phyloP scores from a whole-genome alignment of 2,329 filamentous ascomycete genomes.

The Neonectria faginata region DNA sequence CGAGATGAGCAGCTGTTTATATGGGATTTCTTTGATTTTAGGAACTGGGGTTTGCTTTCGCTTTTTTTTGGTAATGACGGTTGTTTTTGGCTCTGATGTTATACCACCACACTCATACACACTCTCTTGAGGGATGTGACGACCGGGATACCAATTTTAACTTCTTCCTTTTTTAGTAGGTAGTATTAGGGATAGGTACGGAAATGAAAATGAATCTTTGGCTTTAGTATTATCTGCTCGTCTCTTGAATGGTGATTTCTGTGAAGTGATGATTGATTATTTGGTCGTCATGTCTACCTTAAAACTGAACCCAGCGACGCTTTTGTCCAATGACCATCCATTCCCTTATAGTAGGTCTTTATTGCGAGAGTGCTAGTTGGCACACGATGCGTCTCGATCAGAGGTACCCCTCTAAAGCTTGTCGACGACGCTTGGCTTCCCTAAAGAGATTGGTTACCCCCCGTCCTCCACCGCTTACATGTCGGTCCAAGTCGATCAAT shows the following conservation, averaged over 20 bases:
- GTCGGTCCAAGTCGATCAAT: too few relatives aligned
- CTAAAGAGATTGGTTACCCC: too few relatives aligned
- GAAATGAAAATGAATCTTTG: constrained; percentile 27
- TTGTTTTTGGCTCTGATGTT: constrained; percentile 9
- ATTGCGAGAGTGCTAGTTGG: too few relatives aligned
- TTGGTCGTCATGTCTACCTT: background rate
- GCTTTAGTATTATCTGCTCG: constrained; percentile 8
- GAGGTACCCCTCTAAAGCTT: too few relatives aligned
- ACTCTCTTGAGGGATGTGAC: constrained; percentile 32
- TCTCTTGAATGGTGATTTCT: background rate
- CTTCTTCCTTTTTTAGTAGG: constrained; percentile 26
- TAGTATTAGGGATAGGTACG: constrained; percentile 26
- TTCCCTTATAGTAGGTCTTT: background rate
- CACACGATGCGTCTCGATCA: too few relatives aligned
- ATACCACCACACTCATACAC: constrained; percentile 29
- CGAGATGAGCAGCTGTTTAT: constrained; percentile 43
- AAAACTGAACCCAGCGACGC: background rate
- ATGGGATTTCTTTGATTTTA: constrained; percentile 27
- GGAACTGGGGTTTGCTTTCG: constrained; percentile 7
- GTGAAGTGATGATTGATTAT: background rate
- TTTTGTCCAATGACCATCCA: too few relatives aligned
- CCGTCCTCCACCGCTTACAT: too few relatives aligned
- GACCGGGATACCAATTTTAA: constrained; percentile 43
- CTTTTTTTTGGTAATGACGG: constrained; percentile 11
- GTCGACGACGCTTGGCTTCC: too few relatives aligned